phyloP scores from a whole-genome alignment of 176 grass and related monocot genomes.

The Rhipidocladum racemiflorum region DNA sequence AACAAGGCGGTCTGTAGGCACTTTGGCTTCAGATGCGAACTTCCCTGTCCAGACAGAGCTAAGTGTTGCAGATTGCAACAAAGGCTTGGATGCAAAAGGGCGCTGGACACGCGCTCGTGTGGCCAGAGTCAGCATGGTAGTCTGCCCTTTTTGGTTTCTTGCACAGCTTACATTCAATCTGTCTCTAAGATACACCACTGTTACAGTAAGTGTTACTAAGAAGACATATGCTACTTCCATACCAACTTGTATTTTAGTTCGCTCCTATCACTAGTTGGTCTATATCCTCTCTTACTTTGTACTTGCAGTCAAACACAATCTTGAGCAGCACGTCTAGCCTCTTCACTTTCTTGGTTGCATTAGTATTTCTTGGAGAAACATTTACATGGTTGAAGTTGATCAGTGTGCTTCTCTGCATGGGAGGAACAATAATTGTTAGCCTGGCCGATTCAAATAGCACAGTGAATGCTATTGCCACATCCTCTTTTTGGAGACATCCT shows the following conservation, averaged over 20 bases:
- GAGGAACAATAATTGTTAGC: constrained; percentile 91
- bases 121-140: constrained; percentile 79
- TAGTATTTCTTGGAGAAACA: constrained; percentile 83
- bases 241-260: not conserved
- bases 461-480: constrained; percentile 63
- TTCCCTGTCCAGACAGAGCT: constrained; percentile 14
- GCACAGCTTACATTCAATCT: constrained; percentile 96
- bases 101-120: constrained; percentile 80
- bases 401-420: constrained; percentile 95
- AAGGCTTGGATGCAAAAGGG: constrained; percentile 82
- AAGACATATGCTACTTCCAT: constrained; percentile 10
- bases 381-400: constrained; percentile 91
- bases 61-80: constrained; percentile 12
- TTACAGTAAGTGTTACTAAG: constrained; percentile 61
- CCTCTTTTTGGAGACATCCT: constrained; percentile 84
- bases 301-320: constrained; percentile 92
- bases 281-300: constrained; percentile 18
- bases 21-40: not conserved
- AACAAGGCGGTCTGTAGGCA: constrained; percentile 16
- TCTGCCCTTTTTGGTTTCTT: constrained; percentile 95
- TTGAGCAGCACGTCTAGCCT: constrained; percentile 94
- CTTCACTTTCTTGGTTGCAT: constrained; percentile 94
- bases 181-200: constrained; percentile 95
- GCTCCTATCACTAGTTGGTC: not conserved
- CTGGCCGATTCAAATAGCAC: constrained; percentile 66